phyloP scores from a whole-genome alignment of 2,329 filamentous ascomycete species.

The Aurifilum marmelostoma region DNA sequence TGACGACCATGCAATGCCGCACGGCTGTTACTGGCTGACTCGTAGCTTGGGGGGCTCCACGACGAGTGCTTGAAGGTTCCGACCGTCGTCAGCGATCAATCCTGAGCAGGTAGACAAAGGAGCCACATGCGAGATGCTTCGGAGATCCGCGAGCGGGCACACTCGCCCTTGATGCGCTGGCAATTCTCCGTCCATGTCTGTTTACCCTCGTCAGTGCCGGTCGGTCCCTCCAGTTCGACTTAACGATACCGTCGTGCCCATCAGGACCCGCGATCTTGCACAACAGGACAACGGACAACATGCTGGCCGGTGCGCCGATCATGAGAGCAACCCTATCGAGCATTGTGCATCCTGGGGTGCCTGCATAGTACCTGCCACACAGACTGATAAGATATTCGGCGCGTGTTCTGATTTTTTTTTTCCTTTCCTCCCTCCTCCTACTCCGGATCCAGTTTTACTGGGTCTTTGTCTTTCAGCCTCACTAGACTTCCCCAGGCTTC shows the following conservation, averaged over 20 bases:
- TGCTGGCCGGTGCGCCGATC: neutral
- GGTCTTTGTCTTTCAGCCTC: constrained; percentile 25
- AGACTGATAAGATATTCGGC: neutral
- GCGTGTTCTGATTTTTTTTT: neutral
- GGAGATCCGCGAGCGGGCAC: constrained; percentile 13
- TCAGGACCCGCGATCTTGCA: neutral
- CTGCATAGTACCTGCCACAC: neutral
- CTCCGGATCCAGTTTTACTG: constrained; percentile 13
- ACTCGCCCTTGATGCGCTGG: constrained; percentile 17
- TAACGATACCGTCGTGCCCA: neutral
- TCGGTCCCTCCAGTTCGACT: constrained; percentile 9
- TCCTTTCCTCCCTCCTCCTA: too few species aligned
- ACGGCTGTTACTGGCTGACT: constrained; percentile 7
- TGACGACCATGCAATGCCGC: neutral
- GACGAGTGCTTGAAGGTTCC: constrained; percentile 1
- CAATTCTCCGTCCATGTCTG: neutral
- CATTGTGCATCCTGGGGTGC: neutral
- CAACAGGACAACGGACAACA: neutral
- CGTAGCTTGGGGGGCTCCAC: neutral
- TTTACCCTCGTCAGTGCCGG: neutral
- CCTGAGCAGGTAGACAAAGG: neutral
- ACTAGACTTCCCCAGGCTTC: constrained; percentile 18
- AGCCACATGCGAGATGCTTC: constrained; percentile 11
- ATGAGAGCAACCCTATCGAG: neutral
- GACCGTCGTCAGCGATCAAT: neutral